A percentile compares a stretch with the other conserved stretches of the same genome.
Conservation (phyloP, 495 filamentous ascomycete species). For the Xanthoparmelia taractica region DNA sequence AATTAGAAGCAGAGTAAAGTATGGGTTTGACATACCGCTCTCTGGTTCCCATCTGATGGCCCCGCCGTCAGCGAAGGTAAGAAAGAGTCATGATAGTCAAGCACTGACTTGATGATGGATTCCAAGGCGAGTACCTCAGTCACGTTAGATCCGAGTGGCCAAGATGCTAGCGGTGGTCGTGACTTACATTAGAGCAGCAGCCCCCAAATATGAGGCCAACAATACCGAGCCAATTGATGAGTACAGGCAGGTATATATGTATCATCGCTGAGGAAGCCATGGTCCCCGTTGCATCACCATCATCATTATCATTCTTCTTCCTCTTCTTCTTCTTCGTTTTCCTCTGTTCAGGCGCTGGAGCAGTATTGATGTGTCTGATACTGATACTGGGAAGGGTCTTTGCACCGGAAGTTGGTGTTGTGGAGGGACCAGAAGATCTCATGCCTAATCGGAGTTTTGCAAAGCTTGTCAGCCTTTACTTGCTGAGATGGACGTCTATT, state of each 20-base stretch:
- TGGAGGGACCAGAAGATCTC: background rate
- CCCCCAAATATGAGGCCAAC: slow-evolving; percentile 90
- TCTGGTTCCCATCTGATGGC: slow-evolving; percentile 50
- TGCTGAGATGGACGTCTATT: background rate
- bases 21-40: slow-evolving; percentile 40
- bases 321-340: background rate
- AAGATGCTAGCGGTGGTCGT: slow-evolving; percentile 10
- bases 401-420: background rate
- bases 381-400: background rate
- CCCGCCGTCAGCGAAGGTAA: slow-evolving; percentile 13
- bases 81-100: background rate
- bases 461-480: background rate
- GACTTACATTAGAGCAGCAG: slow-evolving; percentile 88
- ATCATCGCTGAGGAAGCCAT: slow-evolving; percentile 31
- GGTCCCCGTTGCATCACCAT: background rate
- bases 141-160: slow-evolving; percentile 23
- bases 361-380: background rate
- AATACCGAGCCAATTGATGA: slow-evolving; percentile 63
- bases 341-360: background rate
- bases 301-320: no score
- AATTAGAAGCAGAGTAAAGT: background rate
- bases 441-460: background rate
- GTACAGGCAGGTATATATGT: slow-evolving; percentile 53
- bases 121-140: slow-evolving; percentile 82
- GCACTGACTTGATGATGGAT: slow-evolving; percentile 81